Percentiles rank a stretch among this genome's conserved stretches.
Conservation (phyloP, 768 basidiomycete species). For the Termitomyces sp. region DNA sequence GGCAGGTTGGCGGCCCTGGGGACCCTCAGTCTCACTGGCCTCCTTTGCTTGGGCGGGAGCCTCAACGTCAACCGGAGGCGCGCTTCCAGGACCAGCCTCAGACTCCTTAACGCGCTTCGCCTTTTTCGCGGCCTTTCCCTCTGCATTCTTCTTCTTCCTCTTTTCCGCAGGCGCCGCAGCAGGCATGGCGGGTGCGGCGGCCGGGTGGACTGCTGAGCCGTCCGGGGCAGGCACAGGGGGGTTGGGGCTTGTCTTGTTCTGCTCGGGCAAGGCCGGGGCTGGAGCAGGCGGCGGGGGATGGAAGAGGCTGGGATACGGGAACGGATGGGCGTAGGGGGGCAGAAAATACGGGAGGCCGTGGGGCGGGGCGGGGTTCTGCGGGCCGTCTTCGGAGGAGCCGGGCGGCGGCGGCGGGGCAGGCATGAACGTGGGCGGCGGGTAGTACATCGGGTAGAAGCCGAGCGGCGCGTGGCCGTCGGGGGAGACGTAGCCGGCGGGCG, state of each 20-base stretch:
- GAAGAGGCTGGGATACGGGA: background rate
- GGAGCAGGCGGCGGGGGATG: background rate
- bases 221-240: background rate
- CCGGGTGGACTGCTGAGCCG: too few species aligned
- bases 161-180: background rate
- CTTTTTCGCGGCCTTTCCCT: background rate
- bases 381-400: background rate
- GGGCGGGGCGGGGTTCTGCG: background rate
- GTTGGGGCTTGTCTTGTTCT: background rate
- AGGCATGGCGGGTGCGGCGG: background rate
- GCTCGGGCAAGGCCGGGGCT: background rate
- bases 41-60: background rate
- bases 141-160: background rate
- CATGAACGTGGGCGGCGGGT: conserved; percentile 29
- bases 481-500: conserved; percentile 23
- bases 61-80: background rate
- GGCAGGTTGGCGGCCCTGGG: background rate
- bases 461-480: conserved; percentile 23
- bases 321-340: background rate
- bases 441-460: conserved; percentile 33
- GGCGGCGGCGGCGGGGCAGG: conserved; percentile 20
- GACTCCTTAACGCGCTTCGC: background rate
- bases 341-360: background rate
- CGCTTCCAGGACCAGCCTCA: background rate
- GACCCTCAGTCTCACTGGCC: background rate